phyloP scores from a whole-genome alignment of 1,284 basidiomycete genomes.

The Melanopsichium pennsylvanicum region DNA sequence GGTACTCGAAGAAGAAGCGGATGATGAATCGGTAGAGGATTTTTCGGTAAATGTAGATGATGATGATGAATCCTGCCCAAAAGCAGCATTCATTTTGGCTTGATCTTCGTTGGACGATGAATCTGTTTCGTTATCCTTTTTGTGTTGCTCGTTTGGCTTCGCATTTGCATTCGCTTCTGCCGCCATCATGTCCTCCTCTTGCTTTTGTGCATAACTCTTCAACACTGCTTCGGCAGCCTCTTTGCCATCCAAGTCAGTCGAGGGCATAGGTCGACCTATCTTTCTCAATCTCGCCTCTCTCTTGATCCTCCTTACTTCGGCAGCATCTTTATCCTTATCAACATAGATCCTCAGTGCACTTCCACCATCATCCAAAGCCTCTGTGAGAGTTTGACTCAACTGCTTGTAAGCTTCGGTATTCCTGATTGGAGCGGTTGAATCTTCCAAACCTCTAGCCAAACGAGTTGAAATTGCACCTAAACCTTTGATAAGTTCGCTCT shows the following conservation, averaged over 20 bases:
- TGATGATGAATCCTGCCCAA: conserved; percentile 4
- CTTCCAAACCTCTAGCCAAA: conserved; percentile 55
- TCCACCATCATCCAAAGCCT: conserved; percentile 92
- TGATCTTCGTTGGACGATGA: too few species aligned
- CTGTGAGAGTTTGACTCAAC: conserved; percentile 84
- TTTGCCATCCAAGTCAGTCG: conserved; percentile 55
- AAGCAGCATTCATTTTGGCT: too few species aligned
- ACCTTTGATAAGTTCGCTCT: conserved; percentile 87
- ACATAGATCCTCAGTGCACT: conserved; percentile 70
- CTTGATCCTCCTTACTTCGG: conserved; percentile 70
- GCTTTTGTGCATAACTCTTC: conserved; percentile 47
- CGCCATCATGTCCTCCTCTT: conserved; percentile 28
- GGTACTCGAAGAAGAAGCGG: neutral
- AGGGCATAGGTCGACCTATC: conserved; percentile 59
- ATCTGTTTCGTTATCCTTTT: too few species aligned
- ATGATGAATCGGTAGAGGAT: too few species aligned
- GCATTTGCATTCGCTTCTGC: conserved; percentile 13
- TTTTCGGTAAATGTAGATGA: too few species aligned
- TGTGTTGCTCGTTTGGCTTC: too few species aligned
- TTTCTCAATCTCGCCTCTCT: conserved; percentile 59
- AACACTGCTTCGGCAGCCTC: conserved; percentile 48
- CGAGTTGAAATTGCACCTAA: conserved; percentile 56
- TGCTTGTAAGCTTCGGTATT: conserved; percentile 95
- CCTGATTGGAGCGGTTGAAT: conserved; percentile 72
- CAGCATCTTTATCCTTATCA: conserved; percentile 75